A percentile compares a stretch with the other conserved stretches of the same genome.
Conservation (phyloP, 768 basidiomycete species). For the Podaxis sp. region DNA sequence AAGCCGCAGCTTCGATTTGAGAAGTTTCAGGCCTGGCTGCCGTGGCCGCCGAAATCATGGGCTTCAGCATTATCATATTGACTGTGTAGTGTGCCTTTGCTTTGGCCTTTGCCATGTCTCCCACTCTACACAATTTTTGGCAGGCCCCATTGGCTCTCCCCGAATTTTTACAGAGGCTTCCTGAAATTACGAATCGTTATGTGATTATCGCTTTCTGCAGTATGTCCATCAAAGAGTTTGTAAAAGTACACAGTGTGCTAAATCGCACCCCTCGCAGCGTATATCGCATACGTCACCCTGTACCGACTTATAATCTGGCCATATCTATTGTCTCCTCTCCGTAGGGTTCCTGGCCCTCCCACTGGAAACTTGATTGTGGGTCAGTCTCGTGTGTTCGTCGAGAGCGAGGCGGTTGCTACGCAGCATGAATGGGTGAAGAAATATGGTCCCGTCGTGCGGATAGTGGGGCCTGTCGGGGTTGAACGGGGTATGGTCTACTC, state of each 20-base stretch:
- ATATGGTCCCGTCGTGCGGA: constrained; percentile 43
- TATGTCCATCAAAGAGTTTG: neutral
- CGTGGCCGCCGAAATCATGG: neutral
- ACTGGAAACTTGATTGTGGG: constrained; percentile 31
- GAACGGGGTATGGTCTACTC: constrained; percentile 47
- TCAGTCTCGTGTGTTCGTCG: constrained; percentile 37
- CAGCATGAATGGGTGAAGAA: constrained; percentile 48
- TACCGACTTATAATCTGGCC: constrained; percentile 31
- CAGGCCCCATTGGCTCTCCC: neutral
- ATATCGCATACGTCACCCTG: constrained; percentile 9
- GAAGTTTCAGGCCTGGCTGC: too few relatives aligned
- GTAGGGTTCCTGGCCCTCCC: constrained; percentile 28
- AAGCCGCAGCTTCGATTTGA: too few relatives aligned
- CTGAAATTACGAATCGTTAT: neutral
- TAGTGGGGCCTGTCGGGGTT: constrained; percentile 44
- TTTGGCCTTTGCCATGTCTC: neutral
- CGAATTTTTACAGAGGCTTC: constrained; percentile 5
- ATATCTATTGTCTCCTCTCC: constrained; percentile 28
- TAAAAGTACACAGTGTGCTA: neutral
- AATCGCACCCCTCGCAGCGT: neutral
- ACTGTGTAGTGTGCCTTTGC: too few relatives aligned
- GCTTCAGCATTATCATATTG: neutral
- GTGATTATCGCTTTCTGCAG: neutral
- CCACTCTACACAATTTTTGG: neutral
- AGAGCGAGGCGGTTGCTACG: constrained; percentile 41